Conservation (phyloP, 495 filamentous ascomycete genomes). For the Lophium mytilinum region DNA sequence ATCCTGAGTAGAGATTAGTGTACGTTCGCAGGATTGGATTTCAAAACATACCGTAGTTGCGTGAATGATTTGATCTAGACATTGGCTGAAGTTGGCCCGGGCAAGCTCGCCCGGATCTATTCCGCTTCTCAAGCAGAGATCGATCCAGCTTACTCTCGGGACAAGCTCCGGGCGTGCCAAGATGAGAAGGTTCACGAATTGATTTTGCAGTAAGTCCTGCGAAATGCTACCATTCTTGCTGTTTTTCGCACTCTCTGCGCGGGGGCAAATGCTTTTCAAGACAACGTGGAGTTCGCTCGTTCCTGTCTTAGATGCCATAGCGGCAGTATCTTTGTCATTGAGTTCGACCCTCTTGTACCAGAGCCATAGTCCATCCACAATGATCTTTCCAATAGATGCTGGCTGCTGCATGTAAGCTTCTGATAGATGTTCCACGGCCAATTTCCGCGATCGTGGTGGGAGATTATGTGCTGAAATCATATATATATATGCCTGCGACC, state of each 20-base stretch:
- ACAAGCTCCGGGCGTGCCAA: conserved; percentile 72
- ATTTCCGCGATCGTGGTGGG: conserved; percentile 49
- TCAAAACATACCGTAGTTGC: conserved; percentile 40
- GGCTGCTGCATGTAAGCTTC: conserved; percentile 50
- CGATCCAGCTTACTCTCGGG: conserved; percentile 77
- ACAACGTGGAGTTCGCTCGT: conserved; percentile 51
- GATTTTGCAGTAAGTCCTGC: conserved; percentile 21
- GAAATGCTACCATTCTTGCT: conserved; percentile 33
- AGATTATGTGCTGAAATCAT: conserved; percentile 54
- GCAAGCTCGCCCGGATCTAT: conserved; percentile 77
- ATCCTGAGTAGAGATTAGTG: conserved; percentile 2
- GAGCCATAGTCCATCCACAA: conserved; percentile 70
- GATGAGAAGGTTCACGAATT: conserved; percentile 67
- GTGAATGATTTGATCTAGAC: conserved; percentile 43
- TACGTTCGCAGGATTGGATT: background rate
- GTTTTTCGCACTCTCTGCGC: conserved; percentile 34
- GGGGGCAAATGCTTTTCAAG: conserved; percentile 60
- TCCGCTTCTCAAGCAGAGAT: conserved; percentile 65
- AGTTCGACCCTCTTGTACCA: conserved; percentile 62
- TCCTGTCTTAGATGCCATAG: conserved; percentile 58
- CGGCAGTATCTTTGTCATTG: conserved; percentile 69
- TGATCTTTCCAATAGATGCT: conserved; percentile 44
- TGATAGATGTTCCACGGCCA: conserved; percentile 50
- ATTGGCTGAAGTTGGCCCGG: conserved; percentile 40
- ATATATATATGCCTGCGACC: conserved; percentile 78